Evolutionary conservation across 805 yeast genomes (phyloP).

Genomic region (Candida lessepsii): DNA sequence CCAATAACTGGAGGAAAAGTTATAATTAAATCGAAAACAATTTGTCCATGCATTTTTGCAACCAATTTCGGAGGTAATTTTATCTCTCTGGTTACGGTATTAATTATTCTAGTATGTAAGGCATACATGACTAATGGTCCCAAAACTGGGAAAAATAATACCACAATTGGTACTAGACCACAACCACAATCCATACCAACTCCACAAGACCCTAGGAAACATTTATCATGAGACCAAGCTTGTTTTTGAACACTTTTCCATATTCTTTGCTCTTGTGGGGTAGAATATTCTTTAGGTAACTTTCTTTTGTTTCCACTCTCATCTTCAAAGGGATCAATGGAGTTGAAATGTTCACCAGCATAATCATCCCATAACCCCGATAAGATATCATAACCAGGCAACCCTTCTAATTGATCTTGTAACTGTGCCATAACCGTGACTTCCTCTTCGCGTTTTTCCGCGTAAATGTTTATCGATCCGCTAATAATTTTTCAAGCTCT

Average conservation of each 20-base stretch:
- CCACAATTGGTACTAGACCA: conserved; percentile 74
- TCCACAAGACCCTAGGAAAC: conserved; percentile 73
- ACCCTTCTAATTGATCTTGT: conserved; percentile 26
- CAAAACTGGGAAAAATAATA: conserved; percentile 67
- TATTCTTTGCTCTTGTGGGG: conserved; percentile 54
- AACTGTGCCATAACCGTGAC: conserved; percentile 22
- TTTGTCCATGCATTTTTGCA: conserved; percentile 75
- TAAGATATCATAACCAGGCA: conserved; percentile 60
- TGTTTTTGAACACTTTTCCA: conserved; percentile 74
- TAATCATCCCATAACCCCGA: conserved; percentile 62
- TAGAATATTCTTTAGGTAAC: conserved; percentile 52
- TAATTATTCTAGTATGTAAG: conserved; percentile 67
- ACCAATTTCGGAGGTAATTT: conserved; percentile 56
- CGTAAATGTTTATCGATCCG: too few relatives aligned
- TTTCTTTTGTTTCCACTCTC: conserved; percentile 58
- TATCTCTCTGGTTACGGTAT: conserved; percentile 55
- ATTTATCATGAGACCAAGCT: conserved; percentile 88
- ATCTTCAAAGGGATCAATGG: conserved; percentile 66
- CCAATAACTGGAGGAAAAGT: conserved; percentile 83
- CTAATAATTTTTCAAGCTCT: conserved; percentile 3
- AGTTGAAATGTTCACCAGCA: conserved; percentile 63
- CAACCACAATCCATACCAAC: conserved; percentile 68
- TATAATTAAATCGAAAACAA: conserved; percentile 68
- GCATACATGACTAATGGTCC: conserved; percentile 84
- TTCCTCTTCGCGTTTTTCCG: too few relatives aligned